Evolutionary conservation across 164 flowering plant genomes (phyloP).

Genomic region (Cinnamomum micranthum): DNA sequence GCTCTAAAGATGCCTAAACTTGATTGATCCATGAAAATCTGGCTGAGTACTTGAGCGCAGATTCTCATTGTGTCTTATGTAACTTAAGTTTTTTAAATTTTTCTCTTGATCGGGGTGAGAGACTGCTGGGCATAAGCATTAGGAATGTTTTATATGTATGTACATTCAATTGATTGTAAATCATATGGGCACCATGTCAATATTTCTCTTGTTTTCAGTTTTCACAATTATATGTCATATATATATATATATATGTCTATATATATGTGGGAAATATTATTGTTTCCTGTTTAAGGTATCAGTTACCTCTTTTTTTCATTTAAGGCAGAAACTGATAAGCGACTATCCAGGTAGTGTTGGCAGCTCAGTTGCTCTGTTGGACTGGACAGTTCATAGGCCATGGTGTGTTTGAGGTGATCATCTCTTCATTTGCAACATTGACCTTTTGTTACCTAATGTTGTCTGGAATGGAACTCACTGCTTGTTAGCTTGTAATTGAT

Average conservation of each 20-base stretch:
- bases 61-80: not conserved
- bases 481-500: not conserved
- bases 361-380: conserved; percentile 58
- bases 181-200: not conserved
- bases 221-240: no score
- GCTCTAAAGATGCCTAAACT: not conserved
- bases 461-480: not conserved
- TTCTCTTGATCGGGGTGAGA: not conserved
- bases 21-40: not conserved
- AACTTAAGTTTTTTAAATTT: not conserved
- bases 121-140: not conserved
- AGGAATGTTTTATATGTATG: not conserved
- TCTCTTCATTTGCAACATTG: not conserved
- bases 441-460: not conserved
- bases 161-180: no score
- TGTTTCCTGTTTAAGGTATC: no score
- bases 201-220: not conserved
- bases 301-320: not conserved
- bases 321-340: not conserved
- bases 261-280: no score
- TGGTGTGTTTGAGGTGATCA: conserved; percentile 57
- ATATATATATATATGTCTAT: no score
- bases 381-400: conserved; percentile 62
- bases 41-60: not conserved
- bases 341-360: conserved; percentile 41